Conservation (phyloP, 306 rosid species). For the Prunus mira region DNA sequence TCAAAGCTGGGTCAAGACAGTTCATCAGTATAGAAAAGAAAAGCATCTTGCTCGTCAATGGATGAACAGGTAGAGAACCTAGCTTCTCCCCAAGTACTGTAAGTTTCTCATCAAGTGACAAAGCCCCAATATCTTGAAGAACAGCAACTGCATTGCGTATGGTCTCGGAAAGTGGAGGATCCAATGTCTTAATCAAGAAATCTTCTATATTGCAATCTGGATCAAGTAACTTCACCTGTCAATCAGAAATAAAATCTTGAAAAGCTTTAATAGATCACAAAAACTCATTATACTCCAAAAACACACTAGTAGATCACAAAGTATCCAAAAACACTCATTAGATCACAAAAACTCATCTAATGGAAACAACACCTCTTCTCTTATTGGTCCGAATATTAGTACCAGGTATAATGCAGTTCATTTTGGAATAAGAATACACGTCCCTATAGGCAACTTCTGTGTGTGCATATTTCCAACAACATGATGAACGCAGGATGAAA, state of each 20-base stretch:
- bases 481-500: not conserved
- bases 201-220: slow-evolving; percentile 64
- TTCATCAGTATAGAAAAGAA: slow-evolving; percentile 83
- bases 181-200: slow-evolving; percentile 74
- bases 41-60: slow-evolving; percentile 85
- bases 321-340: not conserved
- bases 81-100: slow-evolving; percentile 83
- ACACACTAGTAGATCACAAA: not conserved
- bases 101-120: slow-evolving; percentile 67
- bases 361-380: not conserved
- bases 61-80: slow-evolving; percentile 93
- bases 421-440: not conserved
- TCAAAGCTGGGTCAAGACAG: slow-evolving; percentile 94
- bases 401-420: not conserved
- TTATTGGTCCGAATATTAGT: not conserved
- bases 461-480: not conserved
- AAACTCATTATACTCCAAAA: not conserved
- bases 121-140: slow-evolving; percentile 94
- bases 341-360: slow-evolving; percentile 9
- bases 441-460: not conserved
- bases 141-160: slow-evolving; percentile 63
- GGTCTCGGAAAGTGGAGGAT: slow-evolving; percentile 83
- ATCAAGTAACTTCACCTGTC: slow-evolving; percentile 87
- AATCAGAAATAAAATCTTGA: slow-evolving; percentile 11
- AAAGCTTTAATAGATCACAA: slow-evolving; percentile 5